These are phyloP conservation scores for Cryptococcus deneoformans DNA, from an alignment of 1,284 basidiomycete genomes.

Conservation along the genomic window DNA sequence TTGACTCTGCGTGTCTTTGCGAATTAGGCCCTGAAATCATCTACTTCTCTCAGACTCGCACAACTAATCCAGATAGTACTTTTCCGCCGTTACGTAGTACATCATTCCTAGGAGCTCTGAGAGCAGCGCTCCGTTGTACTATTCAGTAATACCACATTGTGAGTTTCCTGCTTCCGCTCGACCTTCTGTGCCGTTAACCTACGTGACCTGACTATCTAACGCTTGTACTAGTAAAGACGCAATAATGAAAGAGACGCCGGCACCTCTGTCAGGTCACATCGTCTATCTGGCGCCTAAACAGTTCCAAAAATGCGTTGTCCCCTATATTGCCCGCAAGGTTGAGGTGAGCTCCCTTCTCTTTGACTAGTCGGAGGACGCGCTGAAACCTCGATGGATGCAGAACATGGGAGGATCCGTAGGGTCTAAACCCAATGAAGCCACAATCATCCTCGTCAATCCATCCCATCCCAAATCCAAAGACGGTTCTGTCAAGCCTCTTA, in stretches of 20 bases:
- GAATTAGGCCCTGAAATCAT: too few species aligned
- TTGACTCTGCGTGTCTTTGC: too few species aligned
- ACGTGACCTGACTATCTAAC: not conserved
- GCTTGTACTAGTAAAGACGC: not conserved
- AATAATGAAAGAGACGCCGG: not conserved
- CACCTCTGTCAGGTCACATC: not conserved
- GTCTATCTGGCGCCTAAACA: slow-evolving; percentile 11
- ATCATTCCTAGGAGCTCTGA: not conserved
- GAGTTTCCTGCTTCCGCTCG: not conserved
- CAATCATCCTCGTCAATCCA: slow-evolving; percentile 22
- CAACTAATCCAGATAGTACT: too few species aligned
- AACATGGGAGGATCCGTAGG: slow-evolving; percentile 9
- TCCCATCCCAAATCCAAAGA: slow-evolving; percentile 2
- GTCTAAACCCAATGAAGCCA: slow-evolving; percentile 8
- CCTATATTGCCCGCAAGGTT: slow-evolving; percentile 1
- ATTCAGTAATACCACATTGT: not conserved
- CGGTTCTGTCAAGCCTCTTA: not conserved
- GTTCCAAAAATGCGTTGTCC: slow-evolving; percentile 2
- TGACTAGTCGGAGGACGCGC: too few species aligned
- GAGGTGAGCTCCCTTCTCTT: not conserved
- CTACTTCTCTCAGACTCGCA: too few species aligned
- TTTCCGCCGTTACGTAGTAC: not conserved
- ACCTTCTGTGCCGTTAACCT: not conserved
- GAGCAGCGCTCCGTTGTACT: not conserved
- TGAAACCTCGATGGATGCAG: not conserved